Base-by-base conservation (phyloP, 306 rosid species). In the Nissolia schottii region DNA sequence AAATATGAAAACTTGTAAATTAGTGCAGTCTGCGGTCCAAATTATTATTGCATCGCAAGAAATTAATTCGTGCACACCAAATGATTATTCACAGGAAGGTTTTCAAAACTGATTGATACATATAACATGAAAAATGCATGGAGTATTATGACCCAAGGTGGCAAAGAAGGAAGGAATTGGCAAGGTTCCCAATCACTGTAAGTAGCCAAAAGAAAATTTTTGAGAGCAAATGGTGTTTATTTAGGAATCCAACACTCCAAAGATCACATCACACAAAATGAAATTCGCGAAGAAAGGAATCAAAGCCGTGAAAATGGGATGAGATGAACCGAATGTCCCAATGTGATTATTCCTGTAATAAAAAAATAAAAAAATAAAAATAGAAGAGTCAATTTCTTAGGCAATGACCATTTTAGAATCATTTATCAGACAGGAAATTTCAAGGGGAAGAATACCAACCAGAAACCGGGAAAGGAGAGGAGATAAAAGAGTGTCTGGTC, bases 351-450 rank as follows among this genome's bases (percentile, higher is more conserved):
- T 77, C 53, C 83, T 38, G n/a, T n/a, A n/a, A n/a, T n/a, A n/a
- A n/a, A n/a, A n/a, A n/a, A n/a, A n/a, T n/a, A n/a, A n/a, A n/a
- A n/a, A n/a, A n/a, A n/a, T n/a, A n/a, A n/a, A n/a, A n/a, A 43
- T n/a, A 80, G 63, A 85, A 87, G 89, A 85, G n/a, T n/a, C 90
- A 85, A 87, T 77, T 58, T 63, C 46, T 38, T 13, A 50, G 62
- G 79, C 76, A 76, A 79, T 77, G 68, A 16, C 60, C 23, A n/a
- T 45, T 73, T 38, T 7, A 64, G 40, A 9, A 57, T 14, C 37
- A 76, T 70, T 50, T 32, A 61, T 19, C 13, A 66, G 22, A 69
- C 13, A 63, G 23, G 12, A 63, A 18, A 41, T 31, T 75, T 70
- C 29, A 70, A 72, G 6, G 67, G 78, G 50, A 79, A 55, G 40